Percentiles rank a stretch among this genome's conserved stretches.
phyloP scores from a whole-genome alignment of 805 yeast species.

The Candida endomychidarum region DNA sequence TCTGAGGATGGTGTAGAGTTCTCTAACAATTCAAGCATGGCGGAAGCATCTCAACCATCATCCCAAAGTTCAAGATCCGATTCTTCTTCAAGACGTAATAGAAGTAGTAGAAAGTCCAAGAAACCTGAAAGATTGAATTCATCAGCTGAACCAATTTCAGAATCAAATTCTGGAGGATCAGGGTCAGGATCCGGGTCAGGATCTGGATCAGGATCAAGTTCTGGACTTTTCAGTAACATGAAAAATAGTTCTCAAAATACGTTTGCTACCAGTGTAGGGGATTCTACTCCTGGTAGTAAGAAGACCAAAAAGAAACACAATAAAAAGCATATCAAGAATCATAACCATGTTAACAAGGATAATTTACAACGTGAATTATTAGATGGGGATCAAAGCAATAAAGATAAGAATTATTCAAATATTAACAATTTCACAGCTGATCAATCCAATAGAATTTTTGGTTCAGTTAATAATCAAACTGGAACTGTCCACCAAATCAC shows the following conservation, averaged over 20 bases:
- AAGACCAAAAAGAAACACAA: constrained; percentile 9
- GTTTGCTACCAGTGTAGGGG: constrained; percentile 2
- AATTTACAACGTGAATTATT: constrained; percentile 3
- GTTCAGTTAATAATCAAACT: constrained; percentile 9
- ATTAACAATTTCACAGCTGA: constrained; percentile 19
- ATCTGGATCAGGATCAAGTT: constrained; percentile 11
- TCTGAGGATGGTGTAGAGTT: constrained; percentile 4
- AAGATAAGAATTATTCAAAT: constrained; percentile 8
- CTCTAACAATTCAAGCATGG: constrained; percentile 4
- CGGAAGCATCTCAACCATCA: background rate
- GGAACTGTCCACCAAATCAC: constrained; percentile 6
- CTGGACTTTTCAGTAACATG: constrained; percentile 8
- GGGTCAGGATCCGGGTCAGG: constrained; percentile 5
- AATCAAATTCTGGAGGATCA: background rate
- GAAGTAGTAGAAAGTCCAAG: background rate
- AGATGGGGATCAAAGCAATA: background rate
- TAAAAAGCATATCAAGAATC: background rate
- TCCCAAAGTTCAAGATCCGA: constrained; percentile 6
- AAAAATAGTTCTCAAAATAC: constrained; percentile 10
- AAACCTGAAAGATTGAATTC: background rate
- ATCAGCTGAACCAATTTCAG: background rate
- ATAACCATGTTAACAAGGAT: constrained; percentile 4
- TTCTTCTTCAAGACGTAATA: constrained; percentile 9
- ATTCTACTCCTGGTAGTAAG: constrained; percentile 1
- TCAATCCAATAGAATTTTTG: constrained; percentile 22